These are phyloP conservation scores for Euptelea pleiosperma DNA, from an alignment of 164 flowering plant genomes.

Conservation along the genomic window DNA sequence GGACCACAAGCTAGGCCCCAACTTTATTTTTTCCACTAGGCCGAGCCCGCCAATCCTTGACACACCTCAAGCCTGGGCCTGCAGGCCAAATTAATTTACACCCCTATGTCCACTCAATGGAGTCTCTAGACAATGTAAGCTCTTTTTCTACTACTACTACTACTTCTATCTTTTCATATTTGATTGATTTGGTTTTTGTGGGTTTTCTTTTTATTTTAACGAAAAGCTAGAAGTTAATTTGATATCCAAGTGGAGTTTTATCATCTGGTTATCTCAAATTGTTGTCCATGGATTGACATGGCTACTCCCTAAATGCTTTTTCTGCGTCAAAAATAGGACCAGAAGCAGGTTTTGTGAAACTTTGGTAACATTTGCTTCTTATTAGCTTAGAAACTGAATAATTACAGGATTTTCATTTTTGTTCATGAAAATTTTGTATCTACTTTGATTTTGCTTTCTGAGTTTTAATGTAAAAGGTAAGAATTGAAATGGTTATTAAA, in stretches of 20 bases:
- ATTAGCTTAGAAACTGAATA: constrained; percentile 7
- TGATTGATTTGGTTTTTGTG: neutral
- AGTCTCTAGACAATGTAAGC: constrained; percentile 88
- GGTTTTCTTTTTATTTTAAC: neutral
- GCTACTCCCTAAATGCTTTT: constrained; percentile 93
- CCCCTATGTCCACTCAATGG: constrained; percentile 83
- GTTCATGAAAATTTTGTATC: neutral
- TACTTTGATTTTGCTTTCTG: neutral
- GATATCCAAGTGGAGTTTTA: neutral
- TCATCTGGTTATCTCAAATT: constrained; percentile 7
- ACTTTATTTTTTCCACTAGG: too few relatives aligned
- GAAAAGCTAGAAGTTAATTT: neutral
- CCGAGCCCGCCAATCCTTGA: too few relatives aligned
- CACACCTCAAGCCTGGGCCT: too few relatives aligned
- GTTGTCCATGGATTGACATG: constrained; percentile 82
- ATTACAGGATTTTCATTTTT: neutral
- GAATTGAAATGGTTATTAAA: constrained; percentile 5
- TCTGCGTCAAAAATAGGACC: constrained; percentile 90
- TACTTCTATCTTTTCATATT: neutral
- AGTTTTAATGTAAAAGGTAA: neutral
- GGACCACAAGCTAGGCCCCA: too few relatives aligned
- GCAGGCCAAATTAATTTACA: too few relatives aligned
- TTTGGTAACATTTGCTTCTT: constrained; percentile 78
- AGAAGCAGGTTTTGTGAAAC: constrained; percentile 98
- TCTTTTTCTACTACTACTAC: neutral